These are phyloP conservation scores for Lasiodiplodia gonubiensis DNA, from an alignment of 2,329 filamentous ascomycete species.

Conservation along the genomic window DNA sequence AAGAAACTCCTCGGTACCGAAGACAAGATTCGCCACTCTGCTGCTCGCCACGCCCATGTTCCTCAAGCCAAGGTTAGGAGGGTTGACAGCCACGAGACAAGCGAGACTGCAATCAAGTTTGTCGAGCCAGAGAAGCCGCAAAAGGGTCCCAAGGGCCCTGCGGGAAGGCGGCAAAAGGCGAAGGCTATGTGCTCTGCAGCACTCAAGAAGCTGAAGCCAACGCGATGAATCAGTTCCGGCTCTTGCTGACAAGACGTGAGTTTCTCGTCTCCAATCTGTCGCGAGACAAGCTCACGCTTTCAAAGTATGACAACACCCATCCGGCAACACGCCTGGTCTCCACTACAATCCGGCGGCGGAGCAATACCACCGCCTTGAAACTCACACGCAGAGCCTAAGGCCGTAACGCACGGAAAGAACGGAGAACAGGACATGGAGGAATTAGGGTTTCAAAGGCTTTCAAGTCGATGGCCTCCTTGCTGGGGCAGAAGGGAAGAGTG, in stretches of 20 bases:
- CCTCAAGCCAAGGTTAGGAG: not conserved
- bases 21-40: not conserved
- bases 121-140: conserved; percentile 89
- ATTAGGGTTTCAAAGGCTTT: not conserved
- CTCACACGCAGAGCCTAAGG: not conserved
- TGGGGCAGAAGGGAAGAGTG: no score
- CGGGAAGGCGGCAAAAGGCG: not conserved
- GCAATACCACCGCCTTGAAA: not conserved
- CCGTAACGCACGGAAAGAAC: not conserved
- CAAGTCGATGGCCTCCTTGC: not conserved
- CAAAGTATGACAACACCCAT: not conserved
- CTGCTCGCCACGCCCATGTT: not conserved
- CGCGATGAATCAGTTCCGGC: not conserved
- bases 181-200: not conserved
- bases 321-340: not conserved
- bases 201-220: not conserved
- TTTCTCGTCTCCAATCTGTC: not conserved
- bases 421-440: not conserved
- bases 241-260: not conserved
- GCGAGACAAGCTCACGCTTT: not conserved
- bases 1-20: conserved; percentile 6
- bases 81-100: not conserved
- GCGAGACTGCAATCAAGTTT: conserved; percentile 49
- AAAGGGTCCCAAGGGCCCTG: no score
- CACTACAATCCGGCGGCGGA: not conserved